Percentiles rank a stretch among this genome's conserved stretches.
These are phyloP conservation scores for Jatropha curcas DNA, from an alignment of 345 rosid species.

Conservation along the genomic window DNA sequence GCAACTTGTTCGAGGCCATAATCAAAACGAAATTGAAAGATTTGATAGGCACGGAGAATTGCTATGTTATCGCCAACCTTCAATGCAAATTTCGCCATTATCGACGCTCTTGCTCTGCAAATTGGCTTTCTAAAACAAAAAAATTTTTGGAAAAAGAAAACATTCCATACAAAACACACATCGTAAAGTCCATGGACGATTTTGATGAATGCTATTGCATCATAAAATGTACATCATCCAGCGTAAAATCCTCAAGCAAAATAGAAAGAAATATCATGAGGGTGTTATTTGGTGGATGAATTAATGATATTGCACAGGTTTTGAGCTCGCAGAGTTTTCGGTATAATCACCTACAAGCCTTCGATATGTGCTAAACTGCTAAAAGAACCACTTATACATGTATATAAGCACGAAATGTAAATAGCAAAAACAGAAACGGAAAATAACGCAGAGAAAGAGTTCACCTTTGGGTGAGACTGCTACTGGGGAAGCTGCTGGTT, in stretches of 20 bases:
- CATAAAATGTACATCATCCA: slow-evolving; percentile 42
- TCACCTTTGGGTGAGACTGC: slow-evolving; percentile 10
- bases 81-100: slow-evolving; percentile 66
- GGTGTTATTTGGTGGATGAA: slow-evolving; percentile 28
- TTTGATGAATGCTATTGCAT: neutral
- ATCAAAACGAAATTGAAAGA: slow-evolving; percentile 39
- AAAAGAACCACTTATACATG: too few species aligned
- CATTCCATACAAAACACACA: neutral
- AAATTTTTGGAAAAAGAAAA: neutral
- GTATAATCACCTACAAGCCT: slow-evolving; percentile 61
- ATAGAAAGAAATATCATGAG: slow-evolving; percentile 27
- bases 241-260: slow-evolving; percentile 27
- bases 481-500: neutral
- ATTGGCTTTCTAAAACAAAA: slow-evolving; percentile 44
- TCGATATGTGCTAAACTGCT: slow-evolving; percentile 68
- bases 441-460: neutral
- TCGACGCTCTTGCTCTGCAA: slow-evolving; percentile 72
- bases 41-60: slow-evolving; percentile 80
- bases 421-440: too few species aligned
- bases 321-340: slow-evolving; percentile 63
- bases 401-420: neutral
- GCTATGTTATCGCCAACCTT: slow-evolving; percentile 65
- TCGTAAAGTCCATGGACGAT: neutral
- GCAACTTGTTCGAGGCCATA: slow-evolving; percentile 83
- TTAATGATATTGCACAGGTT: slow-evolving; percentile 62